Evolutionary conservation across 2,329 filamentous ascomycete genomes (phyloP).

Genomic region (Paraphaeosphaeria sporulosa): DNA sequence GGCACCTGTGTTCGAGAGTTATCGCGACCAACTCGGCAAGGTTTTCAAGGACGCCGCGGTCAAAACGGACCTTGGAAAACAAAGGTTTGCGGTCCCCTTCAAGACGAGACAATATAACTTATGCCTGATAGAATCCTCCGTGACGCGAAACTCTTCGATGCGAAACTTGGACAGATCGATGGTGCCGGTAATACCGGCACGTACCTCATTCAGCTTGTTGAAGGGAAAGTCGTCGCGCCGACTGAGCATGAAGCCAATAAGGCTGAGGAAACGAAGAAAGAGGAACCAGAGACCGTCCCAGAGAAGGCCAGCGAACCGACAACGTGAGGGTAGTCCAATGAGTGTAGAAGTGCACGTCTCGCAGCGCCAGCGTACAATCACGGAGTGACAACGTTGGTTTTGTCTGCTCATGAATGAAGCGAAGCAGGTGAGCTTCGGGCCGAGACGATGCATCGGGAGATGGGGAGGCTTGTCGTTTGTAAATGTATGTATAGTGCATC

Average conservation of each 20-base stretch:
- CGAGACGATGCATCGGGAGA: background rate
- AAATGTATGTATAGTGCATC: conserved; percentile 1
- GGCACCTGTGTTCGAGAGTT: conserved; percentile 81
- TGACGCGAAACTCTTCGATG: conserved; percentile 77
- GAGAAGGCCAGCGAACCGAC: background rate
- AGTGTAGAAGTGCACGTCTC: background rate
- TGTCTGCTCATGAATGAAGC: no score
- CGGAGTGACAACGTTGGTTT: background rate
- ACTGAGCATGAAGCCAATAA: conserved; percentile 14
- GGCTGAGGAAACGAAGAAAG: conserved; percentile 4
- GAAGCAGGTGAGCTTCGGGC: background rate
- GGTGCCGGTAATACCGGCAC: conserved; percentile 78
- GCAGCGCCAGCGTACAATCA: background rate
- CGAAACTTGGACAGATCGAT: conserved; percentile 77
- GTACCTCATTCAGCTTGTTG: conserved; percentile 70
- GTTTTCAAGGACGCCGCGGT: conserved; percentile 72
- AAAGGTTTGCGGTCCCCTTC: conserved; percentile 65
- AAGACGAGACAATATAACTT: conserved; percentile 15
- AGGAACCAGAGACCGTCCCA: background rate
- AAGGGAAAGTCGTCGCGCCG: conserved; percentile 58
- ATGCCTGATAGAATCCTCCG: conserved; percentile 69
- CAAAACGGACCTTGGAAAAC: conserved; percentile 71
- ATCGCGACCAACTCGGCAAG: conserved; percentile 78
- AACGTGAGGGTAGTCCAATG: background rate
- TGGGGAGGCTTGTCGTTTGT: background rate